Base-by-base conservation (phyloP, 306 rosid species). In the Clitoria ternatea region DNA sequence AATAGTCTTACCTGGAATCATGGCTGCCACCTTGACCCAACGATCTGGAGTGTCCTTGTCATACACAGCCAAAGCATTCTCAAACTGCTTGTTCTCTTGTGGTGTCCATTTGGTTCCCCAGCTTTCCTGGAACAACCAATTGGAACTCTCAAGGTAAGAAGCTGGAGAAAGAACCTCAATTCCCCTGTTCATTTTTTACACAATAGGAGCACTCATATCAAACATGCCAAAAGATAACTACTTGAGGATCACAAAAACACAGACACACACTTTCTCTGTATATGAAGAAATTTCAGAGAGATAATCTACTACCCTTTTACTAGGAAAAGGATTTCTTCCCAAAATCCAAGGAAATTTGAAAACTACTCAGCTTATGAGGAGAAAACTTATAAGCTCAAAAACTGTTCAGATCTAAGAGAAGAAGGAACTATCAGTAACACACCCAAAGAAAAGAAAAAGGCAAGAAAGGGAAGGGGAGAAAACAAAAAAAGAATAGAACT, bases 1-100 rank as follows among this genome's bases (percentile, higher is more conserved):
- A 1, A 87, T 85, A 8, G 96, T 87, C 56, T 90, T 90, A 3
- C 93, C 93, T 0, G 96, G 96, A 55, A 90, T 76, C 89, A 61
- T 67, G 8, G 89, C 81, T 1, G 93, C 96, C 35, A 90, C 85
- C 53, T 72, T 80, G 18, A 30, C 15, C 93, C 93, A 90, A 11
- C 96, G 89, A 79, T 90, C 91, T 0, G 93, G 90, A 2, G 93
- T 80, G 15, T 90, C 88, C 72, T 80, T 82, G 5, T 85, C 91
- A 64, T 19, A 84, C 29, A 73, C 33, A 40, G 96, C 96, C 47
- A 90, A 73, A 60, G 96, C 93, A 75, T 78, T 87, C 79, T 90
- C 96, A 45, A 90, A 90, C 19, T 13, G 64, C 75, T 87, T 90
- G 83, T 90, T 90, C 79, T 90, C 96, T 45, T 87, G 86, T 1